Evolutionary conservation across 179 eudicot genomes (phyloP).

Genomic region (Silene noctiflora): DNA sequence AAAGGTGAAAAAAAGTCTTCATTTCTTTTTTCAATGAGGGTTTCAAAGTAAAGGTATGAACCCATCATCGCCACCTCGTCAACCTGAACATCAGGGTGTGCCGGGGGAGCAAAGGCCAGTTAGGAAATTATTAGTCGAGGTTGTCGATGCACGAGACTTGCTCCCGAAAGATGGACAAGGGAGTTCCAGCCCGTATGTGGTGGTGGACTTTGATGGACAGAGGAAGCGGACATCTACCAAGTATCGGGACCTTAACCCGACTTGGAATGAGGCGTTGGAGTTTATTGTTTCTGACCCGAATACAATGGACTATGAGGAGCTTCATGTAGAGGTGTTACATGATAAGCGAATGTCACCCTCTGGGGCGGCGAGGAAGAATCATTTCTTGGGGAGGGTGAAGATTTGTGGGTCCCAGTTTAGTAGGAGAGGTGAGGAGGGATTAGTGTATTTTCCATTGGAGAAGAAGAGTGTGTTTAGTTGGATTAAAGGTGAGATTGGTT

Average conservation of each 20-base stretch:
- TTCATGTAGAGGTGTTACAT: slow-evolving; percentile 71
- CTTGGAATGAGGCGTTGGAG: slow-evolving; percentile 87
- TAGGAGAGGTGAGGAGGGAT: slow-evolving; percentile 68
- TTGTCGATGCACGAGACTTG: slow-evolving; percentile 71
- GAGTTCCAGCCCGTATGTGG: slow-evolving; percentile 84
- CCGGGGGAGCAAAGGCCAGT: slow-evolving; percentile 30
- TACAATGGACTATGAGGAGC: slow-evolving; percentile 62
- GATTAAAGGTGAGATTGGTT: slow-evolving; percentile 83
- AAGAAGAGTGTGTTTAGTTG: slow-evolving; percentile 95
- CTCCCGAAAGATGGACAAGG: slow-evolving; percentile 98
- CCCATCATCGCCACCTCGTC: slow-evolving; percentile 28
- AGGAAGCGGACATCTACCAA: slow-evolving; percentile 61
- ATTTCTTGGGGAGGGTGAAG: slow-evolving; percentile 87
- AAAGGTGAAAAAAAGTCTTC: background rate
- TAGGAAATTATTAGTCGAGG: slow-evolving; percentile 61
- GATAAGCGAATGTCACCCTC: slow-evolving; percentile 69
- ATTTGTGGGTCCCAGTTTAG: slow-evolving; percentile 73
- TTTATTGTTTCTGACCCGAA: slow-evolving; percentile 86
- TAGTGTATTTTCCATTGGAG: slow-evolving; percentile 69
- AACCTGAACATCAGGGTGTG: slow-evolving; percentile 25
- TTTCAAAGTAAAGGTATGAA: slow-evolving; percentile 28
- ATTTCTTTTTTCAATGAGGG: background rate
- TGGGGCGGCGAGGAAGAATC: slow-evolving; percentile 74
- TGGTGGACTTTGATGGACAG: slow-evolving; percentile 85
- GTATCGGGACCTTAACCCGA: slow-evolving; percentile 58